phyloP scores from a whole-genome alignment of 2,329 filamentous ascomycete genomes.

The Penicillium olsonii region DNA sequence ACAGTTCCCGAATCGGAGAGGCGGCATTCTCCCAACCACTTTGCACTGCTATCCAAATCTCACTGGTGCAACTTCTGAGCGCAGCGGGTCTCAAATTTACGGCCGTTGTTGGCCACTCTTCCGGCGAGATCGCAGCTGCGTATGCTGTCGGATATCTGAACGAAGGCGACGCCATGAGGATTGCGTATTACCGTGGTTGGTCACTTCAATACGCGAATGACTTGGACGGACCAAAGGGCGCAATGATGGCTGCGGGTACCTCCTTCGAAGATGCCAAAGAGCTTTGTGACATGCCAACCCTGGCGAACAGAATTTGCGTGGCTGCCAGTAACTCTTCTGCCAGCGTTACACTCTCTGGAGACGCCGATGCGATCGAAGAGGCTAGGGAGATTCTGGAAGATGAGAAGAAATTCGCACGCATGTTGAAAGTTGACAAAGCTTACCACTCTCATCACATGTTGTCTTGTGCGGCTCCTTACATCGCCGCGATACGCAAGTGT shows the following conservation, averaged over 20 bases:
- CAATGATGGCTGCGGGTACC: conserved; percentile 53
- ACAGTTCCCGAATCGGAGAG: conserved; percentile 19
- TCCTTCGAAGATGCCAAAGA: conserved; percentile 38
- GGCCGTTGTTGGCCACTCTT: conserved; percentile 52
- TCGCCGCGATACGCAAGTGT: conserved; percentile 22
- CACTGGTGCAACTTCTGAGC: conserved; percentile 27
- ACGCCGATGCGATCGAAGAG: conserved; percentile 37
- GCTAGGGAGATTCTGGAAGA: conserved; percentile 32
- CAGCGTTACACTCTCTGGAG: conserved; percentile 50
- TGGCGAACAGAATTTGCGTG: conserved; percentile 32
- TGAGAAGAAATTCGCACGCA: conserved; percentile 40
- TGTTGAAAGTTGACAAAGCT: conserved; percentile 45
- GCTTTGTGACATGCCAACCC: conserved; percentile 26
- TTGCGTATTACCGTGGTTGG: conserved; percentile 51
- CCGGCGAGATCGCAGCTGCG: conserved; percentile 54
- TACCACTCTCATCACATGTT: conserved; percentile 51
- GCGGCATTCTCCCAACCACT: conserved; percentile 27
- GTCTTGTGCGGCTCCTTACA: conserved; percentile 33
- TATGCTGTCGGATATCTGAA: conserved; percentile 52
- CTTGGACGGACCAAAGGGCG: conserved; percentile 32
- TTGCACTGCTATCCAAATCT: conserved; percentile 31
- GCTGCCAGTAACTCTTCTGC: conserved; percentile 44
- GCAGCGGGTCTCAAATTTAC: conserved; percentile 36
- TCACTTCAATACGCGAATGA: conserved; percentile 23
- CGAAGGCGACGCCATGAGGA: conserved; percentile 44